Base-by-base conservation (phyloP, 2,329 filamentous ascomycete species). In the Cercospora sp. region DNA sequence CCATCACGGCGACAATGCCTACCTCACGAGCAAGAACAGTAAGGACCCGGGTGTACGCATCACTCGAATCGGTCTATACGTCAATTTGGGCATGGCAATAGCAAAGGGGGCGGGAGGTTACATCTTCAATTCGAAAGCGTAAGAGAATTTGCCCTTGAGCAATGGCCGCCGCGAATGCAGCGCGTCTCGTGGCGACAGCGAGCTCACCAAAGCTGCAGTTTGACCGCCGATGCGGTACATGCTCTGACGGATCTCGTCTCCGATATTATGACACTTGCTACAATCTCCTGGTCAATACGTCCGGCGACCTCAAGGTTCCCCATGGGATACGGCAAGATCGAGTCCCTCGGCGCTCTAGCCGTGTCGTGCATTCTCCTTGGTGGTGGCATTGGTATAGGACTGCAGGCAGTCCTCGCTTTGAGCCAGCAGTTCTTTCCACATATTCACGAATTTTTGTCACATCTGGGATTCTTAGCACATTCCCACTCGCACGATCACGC, bases 261-360 rank as follows among this genome's bases (percentile, higher is more conserved):
- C 63, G 95, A 99, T 80, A 86, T 99, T 74, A 89, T 97, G 79
- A 99, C 95, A 0, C 86, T 99, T 21, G 92, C 92, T 16, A 99
- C 95, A 9, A 94, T 99, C 58, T 94, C 94, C 21, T 97, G 92
- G 89, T 97, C 94, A 68, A 82, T 98, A 69, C 93, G 91, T 75
- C 90, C 92, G 5, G 93, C 95, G 0, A 92, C 91, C 10, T 86
- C 91, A 65, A 87, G 87, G 49, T 99, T 97, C 78, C 95, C 95
- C 2, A 88, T 89, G 75, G 95, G 95, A 1, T 99, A 97, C 78
- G 95, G 95, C 78, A 99, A 99, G 83, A 88, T 99, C n/a, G 95
- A 99, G 84, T 97, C 93, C 76, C 82, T 99, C 77, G 95, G 95
- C 21, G 95, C 93, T 24, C 83, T 99, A 68, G 95, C 94, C 16